Evolutionary conservation across 2,329 filamentous ascomycete species (phyloP).

Genomic region (Pseudocercospora pini-densiflorae): DNA sequence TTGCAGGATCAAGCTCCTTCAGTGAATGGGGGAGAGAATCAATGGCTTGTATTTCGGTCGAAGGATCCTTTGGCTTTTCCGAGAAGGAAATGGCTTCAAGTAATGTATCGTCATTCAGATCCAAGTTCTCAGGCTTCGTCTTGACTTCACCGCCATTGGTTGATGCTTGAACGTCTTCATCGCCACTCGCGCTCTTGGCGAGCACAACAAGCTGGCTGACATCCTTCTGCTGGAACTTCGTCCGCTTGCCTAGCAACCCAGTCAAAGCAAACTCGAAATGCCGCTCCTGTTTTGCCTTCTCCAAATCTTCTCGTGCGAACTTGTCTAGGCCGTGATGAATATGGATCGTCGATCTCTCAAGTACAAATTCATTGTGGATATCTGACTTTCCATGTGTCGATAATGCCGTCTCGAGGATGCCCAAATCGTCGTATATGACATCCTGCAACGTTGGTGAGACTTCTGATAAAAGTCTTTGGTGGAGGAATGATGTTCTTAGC

Average conservation of each 20-base stretch:
- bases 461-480: constrained; percentile 70
- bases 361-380: constrained; percentile 70
- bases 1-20: constrained; percentile 69
- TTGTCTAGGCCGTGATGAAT: constrained; percentile 82
- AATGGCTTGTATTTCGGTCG: constrained; percentile 49
- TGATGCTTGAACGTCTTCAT: constrained; percentile 6
- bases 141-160: constrained; percentile 13
- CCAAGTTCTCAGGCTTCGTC: constrained; percentile 59
- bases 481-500: constrained; percentile 74
- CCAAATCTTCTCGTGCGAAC: constrained; percentile 73
- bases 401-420: constrained; percentile 56
- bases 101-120: constrained; percentile 90
- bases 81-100: constrained; percentile 85
- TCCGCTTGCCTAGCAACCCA: constrained; percentile 83
- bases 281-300: constrained; percentile 68
- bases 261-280: constrained; percentile 81
- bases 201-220: constrained; percentile 90
- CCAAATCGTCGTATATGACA: constrained; percentile 63
- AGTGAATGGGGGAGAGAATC: constrained; percentile 65
- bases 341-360: constrained; percentile 83
- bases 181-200: constrained; percentile 69
- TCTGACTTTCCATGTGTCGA: constrained; percentile 10
- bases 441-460: constrained; percentile 64
- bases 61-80: constrained; percentile 48
- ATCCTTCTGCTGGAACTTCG: constrained; percentile 77